Conservation (phyloP, 2,329 filamentous ascomycete genomes). For the Simplicillium sp. region DNA sequence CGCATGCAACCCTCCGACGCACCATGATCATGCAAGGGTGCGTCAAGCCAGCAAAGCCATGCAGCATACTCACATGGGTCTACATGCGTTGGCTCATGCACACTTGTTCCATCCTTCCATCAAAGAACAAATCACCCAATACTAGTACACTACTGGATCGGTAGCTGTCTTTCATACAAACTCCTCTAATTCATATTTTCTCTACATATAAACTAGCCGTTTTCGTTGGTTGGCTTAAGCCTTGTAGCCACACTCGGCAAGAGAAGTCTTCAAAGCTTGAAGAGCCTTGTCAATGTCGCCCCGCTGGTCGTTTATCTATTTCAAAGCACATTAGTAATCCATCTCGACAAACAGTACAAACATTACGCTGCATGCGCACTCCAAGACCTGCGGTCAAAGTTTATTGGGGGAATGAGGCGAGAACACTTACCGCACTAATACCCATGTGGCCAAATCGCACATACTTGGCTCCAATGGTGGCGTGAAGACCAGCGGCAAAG, state of each 20-base stretch:
- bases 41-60: too few relatives aligned
- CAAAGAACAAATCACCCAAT: too few relatives aligned
- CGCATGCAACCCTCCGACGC: too few relatives aligned
- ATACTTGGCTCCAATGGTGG: slow-evolving; percentile 88
- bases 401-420: not conserved
- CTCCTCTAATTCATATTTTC: not conserved
- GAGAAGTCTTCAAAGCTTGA: slow-evolving; percentile 61
- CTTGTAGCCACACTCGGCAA: slow-evolving; percentile 62
- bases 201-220: slow-evolving; percentile 14
- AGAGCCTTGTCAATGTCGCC: slow-evolving; percentile 80
- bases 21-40: too few relatives aligned
- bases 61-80: too few relatives aligned
- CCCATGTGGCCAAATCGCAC: slow-evolving; percentile 98
- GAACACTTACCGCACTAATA: slow-evolving; percentile 64
- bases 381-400: not conserved
- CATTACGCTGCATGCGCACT: not conserved
- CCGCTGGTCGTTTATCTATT: slow-evolving; percentile 59
- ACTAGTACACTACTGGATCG: not conserved
- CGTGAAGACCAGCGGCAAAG: slow-evolving; percentile 92
- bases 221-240: slow-evolving; percentile 20
- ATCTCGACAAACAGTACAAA: not conserved
- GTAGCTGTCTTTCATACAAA: not conserved
- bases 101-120: too few relatives aligned
- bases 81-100: too few relatives aligned
- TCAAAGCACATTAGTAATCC: slow-evolving; percentile 11